Evolutionary conservation across 2,329 filamentous ascomycete genomes (phyloP).

Genomic region (Bipolaris sorokiniana): DNA sequence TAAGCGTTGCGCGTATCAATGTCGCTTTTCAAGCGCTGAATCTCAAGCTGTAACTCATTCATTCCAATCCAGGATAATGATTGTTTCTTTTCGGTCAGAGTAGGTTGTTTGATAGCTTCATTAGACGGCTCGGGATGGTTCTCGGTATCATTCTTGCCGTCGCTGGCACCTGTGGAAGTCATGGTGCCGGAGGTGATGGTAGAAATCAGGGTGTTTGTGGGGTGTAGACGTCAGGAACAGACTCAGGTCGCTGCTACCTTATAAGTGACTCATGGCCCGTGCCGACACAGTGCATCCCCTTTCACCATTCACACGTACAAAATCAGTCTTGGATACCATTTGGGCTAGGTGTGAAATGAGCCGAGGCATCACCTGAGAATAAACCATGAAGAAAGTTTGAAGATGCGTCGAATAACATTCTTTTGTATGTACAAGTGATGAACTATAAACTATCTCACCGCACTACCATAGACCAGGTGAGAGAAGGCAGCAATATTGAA

Average conservation of each 20-base stretch:
- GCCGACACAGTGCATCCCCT: conserved; percentile 1
- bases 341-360: background rate
- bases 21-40: background rate
- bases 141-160: background rate
- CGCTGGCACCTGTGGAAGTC: background rate
- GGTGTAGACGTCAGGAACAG: background rate
- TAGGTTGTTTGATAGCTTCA: background rate
- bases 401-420: background rate
- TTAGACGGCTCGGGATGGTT: background rate
- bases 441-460: background rate
- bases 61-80: background rate
- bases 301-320: background rate
- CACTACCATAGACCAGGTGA: background rate
- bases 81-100: background rate
- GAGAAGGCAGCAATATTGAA: background rate
- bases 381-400: background rate
- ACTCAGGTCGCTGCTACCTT: background rate
- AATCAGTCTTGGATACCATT: no score
- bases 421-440: background rate
- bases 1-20: background rate
- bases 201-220: background rate
- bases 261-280: background rate
- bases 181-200: background rate
- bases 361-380: background rate
- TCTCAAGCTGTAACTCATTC: background rate